These are phyloP conservation scores for Gamsiella multidivaricata DNA, from an alignment of 192 early-diverging fungal species.

Conservation along the genomic window DNA sequence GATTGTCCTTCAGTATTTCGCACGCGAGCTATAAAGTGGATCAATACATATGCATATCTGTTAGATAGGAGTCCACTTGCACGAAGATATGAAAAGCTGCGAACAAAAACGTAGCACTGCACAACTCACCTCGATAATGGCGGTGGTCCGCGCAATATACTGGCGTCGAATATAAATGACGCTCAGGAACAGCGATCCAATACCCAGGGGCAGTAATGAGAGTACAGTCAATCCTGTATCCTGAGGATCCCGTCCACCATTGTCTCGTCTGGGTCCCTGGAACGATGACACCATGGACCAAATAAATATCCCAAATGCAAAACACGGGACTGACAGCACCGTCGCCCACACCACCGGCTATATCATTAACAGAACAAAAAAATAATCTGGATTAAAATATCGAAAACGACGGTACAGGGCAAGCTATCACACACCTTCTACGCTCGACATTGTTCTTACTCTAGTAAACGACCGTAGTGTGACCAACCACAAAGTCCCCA, in stretches of 20 bases:
- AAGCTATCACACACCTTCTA: no score
- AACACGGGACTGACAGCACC: conserved; percentile 56
- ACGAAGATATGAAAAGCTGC: no score
- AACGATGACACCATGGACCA: conserved; percentile 64
- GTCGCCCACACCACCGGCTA: conserved; percentile 64
- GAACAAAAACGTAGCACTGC: no score
- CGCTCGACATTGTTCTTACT: conserved; percentile 1
- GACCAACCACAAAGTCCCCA: conserved; percentile 42
- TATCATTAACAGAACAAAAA: not conserved
- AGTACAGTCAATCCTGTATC: conserved; percentile 60
- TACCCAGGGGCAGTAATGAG: conserved; percentile 62
- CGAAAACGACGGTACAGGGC: not conserved
- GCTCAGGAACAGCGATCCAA: conserved; percentile 51
- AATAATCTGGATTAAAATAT: not conserved
- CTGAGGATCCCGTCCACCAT: conserved; percentile 51
- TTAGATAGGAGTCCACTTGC: no score
- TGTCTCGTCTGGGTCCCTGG: conserved; percentile 45
- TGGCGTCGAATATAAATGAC: conserved; percentile 53
- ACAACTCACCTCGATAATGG: conserved; percentile 67
- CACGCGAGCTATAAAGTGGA: conserved; percentile 80
- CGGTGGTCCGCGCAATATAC: conserved; percentile 61
- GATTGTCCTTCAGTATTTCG: conserved; percentile 78
- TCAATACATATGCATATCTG: no score
- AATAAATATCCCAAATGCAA: conserved; percentile 57
- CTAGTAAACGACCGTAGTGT: conserved; percentile 38